phyloP scores from a whole-genome alignment of 805 yeast genomes.

The Candida succiphila region DNA sequence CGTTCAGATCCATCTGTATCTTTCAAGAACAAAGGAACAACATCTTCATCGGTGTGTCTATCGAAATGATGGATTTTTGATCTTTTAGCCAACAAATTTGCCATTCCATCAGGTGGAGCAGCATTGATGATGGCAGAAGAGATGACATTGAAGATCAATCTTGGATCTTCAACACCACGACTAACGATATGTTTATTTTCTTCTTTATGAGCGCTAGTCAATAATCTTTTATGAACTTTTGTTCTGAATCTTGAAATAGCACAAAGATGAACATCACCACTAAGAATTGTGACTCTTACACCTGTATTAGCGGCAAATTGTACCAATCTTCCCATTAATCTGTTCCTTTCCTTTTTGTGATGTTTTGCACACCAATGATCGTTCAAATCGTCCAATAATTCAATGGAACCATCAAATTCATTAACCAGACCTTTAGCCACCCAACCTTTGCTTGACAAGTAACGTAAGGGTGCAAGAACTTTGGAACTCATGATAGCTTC shows the following conservation, averaged over 20 bases:
- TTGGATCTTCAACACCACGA: constrained; percentile 58
- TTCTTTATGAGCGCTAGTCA: constrained; percentile 21
- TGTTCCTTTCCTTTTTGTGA: constrained; percentile 82
- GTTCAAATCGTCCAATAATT: constrained; percentile 83
- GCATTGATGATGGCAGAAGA: constrained; percentile 87
- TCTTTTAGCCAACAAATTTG: constrained; percentile 58
- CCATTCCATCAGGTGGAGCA: constrained; percentile 89
- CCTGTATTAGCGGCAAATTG: constrained; percentile 55
- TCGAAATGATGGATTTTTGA: constrained; percentile 61
- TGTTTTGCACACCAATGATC: constrained; percentile 94
- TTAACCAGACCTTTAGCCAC: constrained; percentile 69
- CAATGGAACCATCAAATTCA: constrained; percentile 87
- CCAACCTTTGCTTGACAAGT: constrained; percentile 50
- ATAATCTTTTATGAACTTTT: constrained; percentile 31
- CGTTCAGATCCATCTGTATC: constrained; percentile 47
- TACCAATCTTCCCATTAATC: constrained; percentile 48
- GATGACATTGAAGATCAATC: constrained; percentile 73
- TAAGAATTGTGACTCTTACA: constrained; percentile 70
- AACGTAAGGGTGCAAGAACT: constrained; percentile 54
- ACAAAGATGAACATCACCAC: constrained; percentile 92
- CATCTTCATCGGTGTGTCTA: constrained; percentile 62
- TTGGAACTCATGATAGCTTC: constrained; percentile 64
- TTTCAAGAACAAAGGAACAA: constrained; percentile 56
- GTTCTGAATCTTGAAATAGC: constrained; percentile 72
- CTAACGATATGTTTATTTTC: constrained; percentile 30